Conservation (phyloP, 441 rosid genomes). For the Capsella rubella region DNA sequence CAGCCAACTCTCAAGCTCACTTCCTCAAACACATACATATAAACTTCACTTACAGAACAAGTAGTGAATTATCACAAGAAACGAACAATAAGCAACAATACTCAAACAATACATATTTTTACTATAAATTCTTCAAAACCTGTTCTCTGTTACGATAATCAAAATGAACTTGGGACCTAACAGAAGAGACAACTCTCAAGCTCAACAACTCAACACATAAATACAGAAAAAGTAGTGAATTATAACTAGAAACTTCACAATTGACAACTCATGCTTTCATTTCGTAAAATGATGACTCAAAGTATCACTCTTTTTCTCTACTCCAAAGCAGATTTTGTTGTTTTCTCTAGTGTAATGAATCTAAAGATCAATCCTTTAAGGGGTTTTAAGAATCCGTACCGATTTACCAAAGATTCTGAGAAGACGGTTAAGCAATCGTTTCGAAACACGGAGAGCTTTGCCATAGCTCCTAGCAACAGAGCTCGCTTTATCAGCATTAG, state of each 20-base stretch:
- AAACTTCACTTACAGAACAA: not conserved
- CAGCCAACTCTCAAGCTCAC: slow-evolving; percentile 6
- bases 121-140: not conserved
- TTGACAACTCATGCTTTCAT: not conserved
- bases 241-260: not conserved
- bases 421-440: slow-evolving; percentile 53
- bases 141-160: not conserved
- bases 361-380: not conserved
- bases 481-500: slow-evolving; percentile 57
- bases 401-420: slow-evolving; percentile 57
- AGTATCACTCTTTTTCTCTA: not conserved
- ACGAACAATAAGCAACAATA: not conserved
- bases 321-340: not conserved
- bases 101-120: not conserved
- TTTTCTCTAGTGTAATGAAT: not conserved
- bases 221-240: not conserved
- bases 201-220: slow-evolving; percentile 7
- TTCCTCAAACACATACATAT: not conserved
- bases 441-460: slow-evolving; percentile 52
- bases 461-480: slow-evolving; percentile 61
- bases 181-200: not conserved
- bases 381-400: slow-evolving; percentile 45
- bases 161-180: slow-evolving; percentile 1
- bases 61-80: not conserved
- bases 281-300: not conserved